Evolutionary conservation across 2,329 filamentous ascomycete species (phyloP).

Genomic region (Cryphonectria radicalis): DNA sequence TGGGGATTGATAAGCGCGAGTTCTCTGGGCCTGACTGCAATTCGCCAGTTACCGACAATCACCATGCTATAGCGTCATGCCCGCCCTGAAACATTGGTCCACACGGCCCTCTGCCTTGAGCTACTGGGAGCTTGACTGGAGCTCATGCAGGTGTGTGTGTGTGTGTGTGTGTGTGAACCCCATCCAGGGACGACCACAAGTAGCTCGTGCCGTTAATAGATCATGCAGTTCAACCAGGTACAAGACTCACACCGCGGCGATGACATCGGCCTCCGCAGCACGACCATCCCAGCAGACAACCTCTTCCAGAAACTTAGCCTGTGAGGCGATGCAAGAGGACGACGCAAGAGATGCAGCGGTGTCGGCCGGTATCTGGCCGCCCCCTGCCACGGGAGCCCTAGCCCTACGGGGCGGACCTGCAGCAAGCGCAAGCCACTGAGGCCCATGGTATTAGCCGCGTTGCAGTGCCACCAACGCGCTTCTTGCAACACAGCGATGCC

Average conservation of each 20-base stretch:
- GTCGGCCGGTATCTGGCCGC: constrained; percentile 15
- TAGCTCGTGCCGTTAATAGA: constrained; percentile 15
- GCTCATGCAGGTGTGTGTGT: not conserved
- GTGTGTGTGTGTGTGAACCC: not conserved
- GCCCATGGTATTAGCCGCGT: constrained; percentile 25
- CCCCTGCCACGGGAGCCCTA: constrained; percentile 5
- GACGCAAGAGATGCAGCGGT: constrained; percentile 17
- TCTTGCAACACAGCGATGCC: constrained; percentile 15
- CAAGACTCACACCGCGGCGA: constrained; percentile 4
- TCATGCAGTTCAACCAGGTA: constrained; percentile 10
- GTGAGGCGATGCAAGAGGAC: constrained; percentile 11
- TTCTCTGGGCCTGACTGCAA: constrained; percentile 2
- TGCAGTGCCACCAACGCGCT: constrained; percentile 27
- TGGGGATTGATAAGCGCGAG: constrained; percentile 16
- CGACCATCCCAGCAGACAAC: not conserved
- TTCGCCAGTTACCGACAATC: constrained; percentile 25
- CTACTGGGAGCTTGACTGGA: not conserved
- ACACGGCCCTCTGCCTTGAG: constrained; percentile 2
- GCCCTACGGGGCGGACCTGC: constrained; percentile 21
- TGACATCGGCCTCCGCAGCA: not conserved
- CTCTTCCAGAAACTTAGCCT: constrained; percentile 18
- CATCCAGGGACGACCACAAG: not conserved
- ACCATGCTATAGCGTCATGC: constrained; percentile 14
- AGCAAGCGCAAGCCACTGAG: constrained; percentile 20
- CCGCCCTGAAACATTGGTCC: constrained; percentile 4